Evolutionary conservation across 192 early-diverging fungal species (phyloP).

Genomic region (Fimicolochytrium jonesii): DNA sequence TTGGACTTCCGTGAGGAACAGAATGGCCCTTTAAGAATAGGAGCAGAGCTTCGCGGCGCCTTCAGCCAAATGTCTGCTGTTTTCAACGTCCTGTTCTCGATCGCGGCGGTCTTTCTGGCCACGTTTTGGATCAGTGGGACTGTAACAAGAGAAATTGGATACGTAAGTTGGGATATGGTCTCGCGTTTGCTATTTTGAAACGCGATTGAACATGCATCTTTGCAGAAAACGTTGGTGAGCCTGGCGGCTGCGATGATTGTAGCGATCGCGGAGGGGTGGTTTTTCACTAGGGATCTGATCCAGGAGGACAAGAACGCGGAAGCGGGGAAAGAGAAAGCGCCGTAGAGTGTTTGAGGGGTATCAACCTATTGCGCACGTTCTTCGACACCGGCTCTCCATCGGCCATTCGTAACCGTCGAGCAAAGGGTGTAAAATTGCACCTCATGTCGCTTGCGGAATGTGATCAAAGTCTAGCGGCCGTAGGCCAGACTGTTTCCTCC

Average conservation of each 20-base stretch:
- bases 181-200: conserved; percentile 1
- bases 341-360: too few relatives aligned
- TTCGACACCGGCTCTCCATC: too few relatives aligned
- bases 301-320: too few relatives aligned
- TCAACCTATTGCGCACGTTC: too few relatives aligned
- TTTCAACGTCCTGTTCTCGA: conserved; percentile 41
- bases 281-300: conserved; percentile 43
- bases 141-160: conserved; percentile 33
- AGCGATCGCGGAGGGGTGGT: conserved; percentile 43
- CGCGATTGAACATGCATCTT: not conserved
- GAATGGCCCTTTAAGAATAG: conserved; percentile 3
- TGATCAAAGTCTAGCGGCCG: too few relatives aligned
- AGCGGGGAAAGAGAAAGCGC: too few relatives aligned
- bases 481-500: too few relatives aligned
- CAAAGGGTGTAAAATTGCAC: too few relatives aligned
- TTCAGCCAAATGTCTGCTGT: conserved; percentile 30
- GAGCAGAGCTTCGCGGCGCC: conserved; percentile 27
- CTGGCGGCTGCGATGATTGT: conserved; percentile 33
- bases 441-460: too few relatives aligned
- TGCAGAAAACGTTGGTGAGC: conserved; percentile 33
- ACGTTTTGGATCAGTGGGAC: conserved; percentile 34
- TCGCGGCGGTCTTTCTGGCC: conserved; percentile 40
- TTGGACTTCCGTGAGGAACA: not conserved
- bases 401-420: too few relatives aligned
- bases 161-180: conserved; percentile 15